These are phyloP conservation scores for Aspergillus biplanus DNA, from an alignment of 495 filamentous ascomycete species.

Conservation along the genomic window DNA sequence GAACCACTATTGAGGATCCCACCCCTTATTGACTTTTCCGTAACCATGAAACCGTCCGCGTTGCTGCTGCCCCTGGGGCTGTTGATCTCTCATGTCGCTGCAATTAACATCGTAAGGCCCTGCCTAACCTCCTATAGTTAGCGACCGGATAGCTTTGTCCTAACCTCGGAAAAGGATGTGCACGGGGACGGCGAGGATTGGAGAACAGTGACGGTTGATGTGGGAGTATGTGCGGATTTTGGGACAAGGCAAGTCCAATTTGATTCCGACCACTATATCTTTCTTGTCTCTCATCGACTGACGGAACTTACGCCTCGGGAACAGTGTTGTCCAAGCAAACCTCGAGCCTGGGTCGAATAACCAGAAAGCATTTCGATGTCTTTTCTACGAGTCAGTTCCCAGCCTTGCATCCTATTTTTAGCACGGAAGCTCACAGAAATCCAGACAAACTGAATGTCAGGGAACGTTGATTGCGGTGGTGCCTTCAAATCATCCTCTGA, in stretches of 20 bases:
- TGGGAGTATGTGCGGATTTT: background rate
- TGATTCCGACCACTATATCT: background rate
- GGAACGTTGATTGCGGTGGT: background rate
- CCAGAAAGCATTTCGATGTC: conserved; percentile 1
- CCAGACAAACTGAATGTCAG: background rate
- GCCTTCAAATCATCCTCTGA: background rate
- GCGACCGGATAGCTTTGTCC: background rate
- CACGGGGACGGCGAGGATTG: background rate
- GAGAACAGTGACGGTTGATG: background rate
- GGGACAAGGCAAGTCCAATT: background rate
- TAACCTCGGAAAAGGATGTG: background rate
- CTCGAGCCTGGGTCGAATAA: conserved; percentile 4
- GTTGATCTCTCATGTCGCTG: background rate
- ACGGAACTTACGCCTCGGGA: background rate
- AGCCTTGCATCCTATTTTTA: background rate
- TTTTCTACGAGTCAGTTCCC: conserved; percentile 3
- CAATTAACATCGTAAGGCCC: conserved; percentile 2
- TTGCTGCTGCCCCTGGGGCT: background rate
- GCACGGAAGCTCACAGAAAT: background rate
- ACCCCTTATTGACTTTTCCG: background rate
- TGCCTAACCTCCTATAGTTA: background rate
- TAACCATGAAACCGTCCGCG: background rate
- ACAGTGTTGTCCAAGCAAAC: conserved; percentile 1
- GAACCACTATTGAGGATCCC: background rate
- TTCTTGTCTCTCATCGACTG: background rate